Conservation (phyloP, 768 basidiomycete genomes). For the Dentipellis sp. region DNA sequence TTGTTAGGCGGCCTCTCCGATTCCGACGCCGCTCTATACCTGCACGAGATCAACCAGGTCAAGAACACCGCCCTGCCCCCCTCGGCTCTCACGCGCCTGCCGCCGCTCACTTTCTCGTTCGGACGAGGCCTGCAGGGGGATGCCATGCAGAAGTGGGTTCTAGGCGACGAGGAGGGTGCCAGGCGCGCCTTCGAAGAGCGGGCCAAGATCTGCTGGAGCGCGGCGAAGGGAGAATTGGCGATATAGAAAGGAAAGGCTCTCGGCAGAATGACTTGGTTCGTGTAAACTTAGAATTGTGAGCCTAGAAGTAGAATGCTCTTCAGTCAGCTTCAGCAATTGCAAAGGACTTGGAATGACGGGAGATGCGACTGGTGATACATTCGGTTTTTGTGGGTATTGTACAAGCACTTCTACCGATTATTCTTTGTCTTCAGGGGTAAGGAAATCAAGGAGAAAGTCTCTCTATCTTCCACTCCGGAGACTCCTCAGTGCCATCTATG, state of each 20-base stretch:
- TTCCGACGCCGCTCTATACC: constrained; percentile 29
- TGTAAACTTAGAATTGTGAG: not conserved
- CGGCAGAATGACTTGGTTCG: not conserved
- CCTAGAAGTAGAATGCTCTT: not conserved
- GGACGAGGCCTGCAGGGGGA: constrained; percentile 42
- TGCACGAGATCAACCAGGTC: constrained; percentile 31
- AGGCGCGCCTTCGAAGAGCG: constrained; percentile 31
- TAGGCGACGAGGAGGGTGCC: constrained; percentile 32
- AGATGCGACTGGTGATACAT: too few relatives aligned
- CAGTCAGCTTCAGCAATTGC: too few relatives aligned
- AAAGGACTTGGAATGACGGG: too few relatives aligned
- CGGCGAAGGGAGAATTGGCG: constrained; percentile 27
- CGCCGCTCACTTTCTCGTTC: constrained; percentile 40
- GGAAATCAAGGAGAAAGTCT: constrained; percentile 58
- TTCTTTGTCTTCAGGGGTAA: too few relatives aligned
- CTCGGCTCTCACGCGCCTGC: constrained; percentile 31
- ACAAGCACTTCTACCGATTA: too few relatives aligned
- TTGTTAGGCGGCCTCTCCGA: constrained; percentile 32
- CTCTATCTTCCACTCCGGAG: constrained; percentile 67
- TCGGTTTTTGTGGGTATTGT: too few relatives aligned
- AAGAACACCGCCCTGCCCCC: constrained; percentile 24
- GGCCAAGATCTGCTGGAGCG: constrained; percentile 34
- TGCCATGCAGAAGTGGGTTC: constrained; percentile 36
- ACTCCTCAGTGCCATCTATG: constrained; percentile 36
- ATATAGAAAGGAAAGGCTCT: not conserved